Base-by-base conservation (phyloP, 495 filamentous ascomycete genomes). In the Penicillium egyptiacum region DNA sequence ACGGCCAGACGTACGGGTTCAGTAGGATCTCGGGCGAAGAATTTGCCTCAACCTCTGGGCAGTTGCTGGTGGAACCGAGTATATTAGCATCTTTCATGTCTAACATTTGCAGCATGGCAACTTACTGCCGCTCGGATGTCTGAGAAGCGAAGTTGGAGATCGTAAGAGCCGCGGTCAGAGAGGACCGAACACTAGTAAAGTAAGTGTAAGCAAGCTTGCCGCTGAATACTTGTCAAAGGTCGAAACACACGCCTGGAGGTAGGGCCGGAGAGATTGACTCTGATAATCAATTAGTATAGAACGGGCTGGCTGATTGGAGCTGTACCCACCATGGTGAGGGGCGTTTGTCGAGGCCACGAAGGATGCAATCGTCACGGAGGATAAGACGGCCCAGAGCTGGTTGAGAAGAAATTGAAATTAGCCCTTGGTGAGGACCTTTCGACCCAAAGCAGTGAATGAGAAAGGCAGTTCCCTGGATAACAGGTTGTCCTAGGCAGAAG, bases 101-200 rank as follows among this genome's bases (percentile, higher is more conserved):
- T 19, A 30, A 7, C 6, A 16, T 39, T 31, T 33, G 50, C 30
- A 22, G 1, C 9, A 26, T 7, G 22, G 16, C 22, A 6, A 42
- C 59, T 11, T 54, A 62, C 59, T 67, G 95, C 57, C 95, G 83
- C 78, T 99, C 95, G 43, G 92, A 87, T 17, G 89, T 88, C 71
- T 99, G 95, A 37, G 92, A 97, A 47, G 93, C 92, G 72, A 99
- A 99, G 80, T 99, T 94, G 73, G 90, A 92, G 47, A 99, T 86
- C 47, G 90, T 91, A 59, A 98, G 88, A 51, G 95, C 94, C 53
- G 94, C 92, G 4, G 90, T 98, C 50, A 98, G 82, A 58, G 90
- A 95, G 50, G 90, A 92, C 66, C 94, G 91, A 58, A 98, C 92
- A 74, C 90, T 52, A 31, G 14, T 19, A 23, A 3, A 10, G n/a